phyloP scores from a whole-genome alignment of 331 rosid genomes.

The Stylosanthes scabra region DNA sequence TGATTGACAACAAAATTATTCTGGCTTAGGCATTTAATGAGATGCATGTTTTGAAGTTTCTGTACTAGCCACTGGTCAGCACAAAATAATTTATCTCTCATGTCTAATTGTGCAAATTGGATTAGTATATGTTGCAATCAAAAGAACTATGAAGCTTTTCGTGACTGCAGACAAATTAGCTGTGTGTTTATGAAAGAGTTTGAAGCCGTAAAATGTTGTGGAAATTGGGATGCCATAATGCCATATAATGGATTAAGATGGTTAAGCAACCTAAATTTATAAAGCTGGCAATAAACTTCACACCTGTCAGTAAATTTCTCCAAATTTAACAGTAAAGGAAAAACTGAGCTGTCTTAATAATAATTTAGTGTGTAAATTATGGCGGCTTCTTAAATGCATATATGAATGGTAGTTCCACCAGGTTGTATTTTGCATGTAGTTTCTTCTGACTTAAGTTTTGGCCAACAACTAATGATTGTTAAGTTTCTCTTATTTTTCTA shows the following conservation, averaged over 20 bases:
- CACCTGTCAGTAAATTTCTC: slow-evolving; percentile 20
- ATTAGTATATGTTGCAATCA: not conserved
- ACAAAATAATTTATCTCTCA: not conserved
- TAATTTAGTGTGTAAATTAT: slow-evolving; percentile 6
- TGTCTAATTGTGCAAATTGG: not conserved
- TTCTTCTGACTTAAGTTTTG: not conserved
- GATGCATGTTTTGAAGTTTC: slow-evolving; percentile 26
- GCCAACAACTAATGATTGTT: not conserved
- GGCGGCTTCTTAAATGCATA: not conserved
- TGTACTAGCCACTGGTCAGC: not conserved
- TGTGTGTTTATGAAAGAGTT: slow-evolving; percentile 24
- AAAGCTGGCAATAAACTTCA: slow-evolving; percentile 28
- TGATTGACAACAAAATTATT: slow-evolving; percentile 13
- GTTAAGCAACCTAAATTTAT: slow-evolving; percentile 1
- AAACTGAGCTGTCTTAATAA: not conserved
- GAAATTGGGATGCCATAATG: not conserved
- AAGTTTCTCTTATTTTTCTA: slow-evolving; percentile 41
- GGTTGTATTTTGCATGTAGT: slow-evolving; percentile 11
- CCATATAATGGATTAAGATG: not conserved
- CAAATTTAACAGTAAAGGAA: slow-evolving; percentile 23
- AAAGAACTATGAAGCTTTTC: slow-evolving; percentile 4
- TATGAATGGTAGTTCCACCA: not conserved
- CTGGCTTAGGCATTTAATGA: slow-evolving; percentile 1
- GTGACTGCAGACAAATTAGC: slow-evolving; percentile 22
- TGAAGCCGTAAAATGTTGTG: slow-evolving; percentile 14